These are phyloP conservation scores for Myochromella boudieri DNA, from an alignment of 768 basidiomycete genomes.

Conservation along the genomic window DNA sequence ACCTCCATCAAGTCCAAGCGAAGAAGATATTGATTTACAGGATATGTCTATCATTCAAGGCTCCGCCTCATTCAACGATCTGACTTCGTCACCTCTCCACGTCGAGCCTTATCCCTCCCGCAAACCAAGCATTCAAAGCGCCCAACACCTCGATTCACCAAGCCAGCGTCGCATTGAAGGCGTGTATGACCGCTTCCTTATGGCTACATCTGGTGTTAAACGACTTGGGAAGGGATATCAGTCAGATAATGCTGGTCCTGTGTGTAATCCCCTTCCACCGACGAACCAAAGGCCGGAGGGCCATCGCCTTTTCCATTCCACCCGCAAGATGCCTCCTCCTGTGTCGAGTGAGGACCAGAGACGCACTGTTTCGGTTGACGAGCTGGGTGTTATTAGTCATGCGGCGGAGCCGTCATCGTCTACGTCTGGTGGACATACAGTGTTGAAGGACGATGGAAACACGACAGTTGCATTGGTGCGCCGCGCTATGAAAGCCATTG, in stretches of 20 bases:
- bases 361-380: conserved; percentile 56
- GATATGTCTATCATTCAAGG: conserved; percentile 25
- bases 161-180: conserved; percentile 63
- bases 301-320: conserved; percentile 44
- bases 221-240: conserved; percentile 82
- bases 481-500: conserved; percentile 76
- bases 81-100: conserved; percentile 59
- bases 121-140: conserved; percentile 33
- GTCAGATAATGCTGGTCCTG: conserved; percentile 56
- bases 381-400: conserved; percentile 56
- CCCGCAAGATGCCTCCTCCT: conserved; percentile 63
- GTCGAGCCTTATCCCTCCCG: conserved; percentile 66
- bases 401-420: conserved; percentile 23
- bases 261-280: conserved; percentile 31
- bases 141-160: conserved; percentile 49
- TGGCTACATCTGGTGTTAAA: conserved; percentile 80
- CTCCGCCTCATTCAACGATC: conserved; percentile 46
- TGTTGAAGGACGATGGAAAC: conserved; percentile 46
- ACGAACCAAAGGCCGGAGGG: conserved; percentile 30
- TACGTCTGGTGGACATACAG: conserved; percentile 18
- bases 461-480: conserved; percentile 58
- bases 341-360: conserved; percentile 66
- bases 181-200: conserved; percentile 80
- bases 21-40: conserved; percentile 36
- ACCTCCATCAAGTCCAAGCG: conserved; percentile 21